Conservation (phyloP, 345 rosid genomes). For the Barbarea vulgaris region DNA sequence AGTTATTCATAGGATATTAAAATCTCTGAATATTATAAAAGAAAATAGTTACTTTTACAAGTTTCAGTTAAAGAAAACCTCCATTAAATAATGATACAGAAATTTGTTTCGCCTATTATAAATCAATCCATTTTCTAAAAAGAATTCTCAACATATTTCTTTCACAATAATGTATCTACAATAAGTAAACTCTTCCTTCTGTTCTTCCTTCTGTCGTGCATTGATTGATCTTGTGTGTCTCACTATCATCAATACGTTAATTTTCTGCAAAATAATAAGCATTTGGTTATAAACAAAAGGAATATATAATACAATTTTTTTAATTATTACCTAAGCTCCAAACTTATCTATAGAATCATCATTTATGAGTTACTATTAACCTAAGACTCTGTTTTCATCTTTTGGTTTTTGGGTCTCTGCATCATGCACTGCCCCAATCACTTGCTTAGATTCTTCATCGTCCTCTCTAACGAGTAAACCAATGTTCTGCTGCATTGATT, state of each 20-base stretch:
- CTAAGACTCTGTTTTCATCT: slow-evolving; percentile 3
- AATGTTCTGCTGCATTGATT: slow-evolving; percentile 8
- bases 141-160: not conserved
- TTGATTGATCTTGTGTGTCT: not conserved
- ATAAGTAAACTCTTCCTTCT: slow-evolving; percentile 2
- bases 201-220: not conserved
- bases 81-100: slow-evolving; percentile 1
- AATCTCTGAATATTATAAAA: not conserved
- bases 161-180: slow-evolving; percentile 24
- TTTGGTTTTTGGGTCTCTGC: not conserved
- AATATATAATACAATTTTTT: not conserved
- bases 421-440: not conserved
- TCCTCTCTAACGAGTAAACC: slow-evolving; percentile 1
- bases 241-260: not conserved
- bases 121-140: not conserved
- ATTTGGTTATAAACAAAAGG: not conserved
- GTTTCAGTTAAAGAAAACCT: not conserved
- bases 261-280: slow-evolving; percentile 27
- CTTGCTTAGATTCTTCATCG: slow-evolving; percentile 13
- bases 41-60: not conserved
- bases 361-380: slow-evolving; percentile 10
- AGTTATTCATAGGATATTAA: not conserved
- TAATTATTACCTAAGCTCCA: not conserved
- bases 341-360: not conserved
- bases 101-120: not conserved